These are phyloP conservation scores for Achlya hypogyna DNA, from an alignment of 352 stramenopile species.

Conservation along the genomic window DNA sequence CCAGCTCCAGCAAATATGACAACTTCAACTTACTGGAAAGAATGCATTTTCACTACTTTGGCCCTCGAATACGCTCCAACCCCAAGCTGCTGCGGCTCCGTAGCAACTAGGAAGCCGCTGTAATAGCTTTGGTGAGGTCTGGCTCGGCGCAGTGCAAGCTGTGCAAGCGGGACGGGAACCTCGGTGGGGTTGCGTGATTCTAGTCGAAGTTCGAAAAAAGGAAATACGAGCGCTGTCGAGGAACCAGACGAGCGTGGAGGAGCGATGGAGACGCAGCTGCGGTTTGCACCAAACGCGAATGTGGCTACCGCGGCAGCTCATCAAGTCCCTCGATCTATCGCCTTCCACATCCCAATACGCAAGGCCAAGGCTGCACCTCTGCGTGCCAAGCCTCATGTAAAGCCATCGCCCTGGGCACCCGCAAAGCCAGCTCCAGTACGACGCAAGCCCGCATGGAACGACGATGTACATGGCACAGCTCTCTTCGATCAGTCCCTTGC, in stretches of 20 bases:
- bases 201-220: not conserved
- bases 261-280: not conserved
- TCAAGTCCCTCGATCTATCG: not conserved
- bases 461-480: not conserved
- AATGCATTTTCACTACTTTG: no score
- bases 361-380: not conserved
- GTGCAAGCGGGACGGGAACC: no score
- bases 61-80: no score
- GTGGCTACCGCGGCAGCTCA: not conserved
- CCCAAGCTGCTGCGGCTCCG: no score
- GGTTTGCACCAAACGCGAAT: not conserved
- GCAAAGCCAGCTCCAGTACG: not conserved
- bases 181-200: not conserved
- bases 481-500: conserved; percentile 9
- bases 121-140: no score
- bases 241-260: not conserved
- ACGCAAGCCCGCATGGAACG: conserved; percentile 1
- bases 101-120: no score
- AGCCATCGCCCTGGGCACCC: not conserved
- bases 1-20: no score
- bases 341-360: not conserved
- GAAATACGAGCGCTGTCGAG: not conserved
- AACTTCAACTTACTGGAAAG: no score
- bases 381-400: not conserved
- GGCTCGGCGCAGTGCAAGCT: no score